Conservation (phyloP, 2,329 filamentous ascomycete species). For the Trichoderma cornu-damae region DNA sequence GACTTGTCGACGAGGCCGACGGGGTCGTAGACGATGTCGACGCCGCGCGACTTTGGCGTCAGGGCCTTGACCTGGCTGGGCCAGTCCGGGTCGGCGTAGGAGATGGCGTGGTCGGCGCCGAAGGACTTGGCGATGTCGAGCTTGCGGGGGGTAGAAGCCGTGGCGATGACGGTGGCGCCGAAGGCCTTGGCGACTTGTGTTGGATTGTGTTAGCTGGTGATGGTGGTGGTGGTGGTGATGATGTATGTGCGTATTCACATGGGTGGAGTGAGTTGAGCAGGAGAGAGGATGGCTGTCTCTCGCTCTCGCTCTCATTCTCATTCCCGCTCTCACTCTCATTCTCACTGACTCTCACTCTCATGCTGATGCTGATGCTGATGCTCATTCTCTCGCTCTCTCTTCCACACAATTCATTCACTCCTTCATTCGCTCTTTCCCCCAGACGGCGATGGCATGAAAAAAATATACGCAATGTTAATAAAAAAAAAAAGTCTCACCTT, state of each 20-base stretch:
- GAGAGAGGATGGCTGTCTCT: not conserved
- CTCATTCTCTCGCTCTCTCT: not conserved
- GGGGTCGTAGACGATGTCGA: conserved; percentile 93
- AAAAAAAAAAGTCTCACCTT: conserved; percentile 42
- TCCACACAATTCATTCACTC: not conserved
- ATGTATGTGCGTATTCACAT: not conserved
- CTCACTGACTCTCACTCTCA: not conserved
- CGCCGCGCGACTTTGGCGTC: conserved; percentile 65
- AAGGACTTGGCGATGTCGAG: conserved; percentile 71
- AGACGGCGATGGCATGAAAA: not conserved
- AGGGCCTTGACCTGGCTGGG: conserved; percentile 68
- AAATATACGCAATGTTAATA: not conserved
- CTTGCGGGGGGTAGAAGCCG: conserved; percentile 76
- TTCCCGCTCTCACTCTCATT: not conserved
- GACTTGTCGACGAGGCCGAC: conserved; percentile 83
- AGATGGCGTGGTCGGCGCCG: conserved; percentile 77
- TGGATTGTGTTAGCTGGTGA: not conserved
- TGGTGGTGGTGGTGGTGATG: not conserved
- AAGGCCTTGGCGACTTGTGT: conserved; percentile 71
- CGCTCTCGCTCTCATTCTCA: not conserved
- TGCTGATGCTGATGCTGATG: not conserved
- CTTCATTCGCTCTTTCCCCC: not conserved
- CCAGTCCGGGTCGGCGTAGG: conserved; percentile 65
- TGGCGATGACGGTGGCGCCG: conserved; percentile 89
- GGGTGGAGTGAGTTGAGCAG: not conserved